Evolutionary conservation across 1,284 basidiomycete genomes (phyloP), one percentile per base, ranked within the genome.

Genomic region (Melampsora occidentalis): DNA sequence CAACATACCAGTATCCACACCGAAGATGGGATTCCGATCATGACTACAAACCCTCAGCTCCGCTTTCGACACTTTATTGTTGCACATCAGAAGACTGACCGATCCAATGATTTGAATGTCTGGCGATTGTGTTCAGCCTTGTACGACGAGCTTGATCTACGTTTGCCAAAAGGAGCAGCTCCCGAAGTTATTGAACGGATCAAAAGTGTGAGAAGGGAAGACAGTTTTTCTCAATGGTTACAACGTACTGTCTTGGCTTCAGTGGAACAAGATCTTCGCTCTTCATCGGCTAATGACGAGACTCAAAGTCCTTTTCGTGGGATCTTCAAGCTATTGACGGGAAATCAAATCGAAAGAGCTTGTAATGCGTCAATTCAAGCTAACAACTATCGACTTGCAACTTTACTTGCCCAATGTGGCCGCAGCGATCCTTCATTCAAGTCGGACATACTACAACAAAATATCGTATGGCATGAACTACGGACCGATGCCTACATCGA

Each of bases 61-160:
- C 87, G 89, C 59, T 99, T 98, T 83, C 86, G 87, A 10, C 90
- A 93, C 39, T 94, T 96, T 81, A 86, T 88, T 2, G 83, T 87
- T 2, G 85, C 91, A 20, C 96, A 94, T 82, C 87, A 90, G 12
- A 81, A 88, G 28, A 88, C 88, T 57, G 91, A 96, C 81, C 86
- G 87, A 20, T 89, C 91, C 0, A 88, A 89, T 79, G 90, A 92
- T 81, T 90, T 93, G 0, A 88, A 87, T 16, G 83, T 97, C 33
- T 98, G 95, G 86, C 89, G 91, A 31, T 88, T 99, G 0, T 94
- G 93, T 6, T 87, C 88, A n/a, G 93, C 93, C 0, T 86, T 99
- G 0, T 99, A 98, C 81, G 97, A 99, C 83, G 86, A 87, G 79
- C 84, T 88, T 72, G 86, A 88, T 39, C 86, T 96, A 46, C 86